Base-by-base conservation (phyloP, 768 basidiomycete species). In the Hortiboletus flavorubellus region DNA sequence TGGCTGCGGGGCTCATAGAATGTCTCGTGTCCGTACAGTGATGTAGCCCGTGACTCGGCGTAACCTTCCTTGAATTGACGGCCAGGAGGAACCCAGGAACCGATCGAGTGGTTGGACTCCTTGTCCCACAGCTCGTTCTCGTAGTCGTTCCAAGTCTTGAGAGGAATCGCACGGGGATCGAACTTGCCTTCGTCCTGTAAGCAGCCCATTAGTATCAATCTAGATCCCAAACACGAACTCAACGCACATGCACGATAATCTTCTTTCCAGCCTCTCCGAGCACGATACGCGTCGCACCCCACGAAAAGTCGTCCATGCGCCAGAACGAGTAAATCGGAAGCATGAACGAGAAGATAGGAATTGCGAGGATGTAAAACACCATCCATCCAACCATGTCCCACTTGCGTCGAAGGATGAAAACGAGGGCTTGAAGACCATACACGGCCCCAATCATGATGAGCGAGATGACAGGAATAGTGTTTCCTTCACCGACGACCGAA, bases 361-460 rank as follows among this genome's bases (percentile, higher is more conserved):
- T 91, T 53, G 96, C 94, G 37, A 94, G 70, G 67, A 98, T 93
- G 73, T 98, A 99, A 75, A 99, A 91, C 31, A 92, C 64, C 89
- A 93, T 92, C 93, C 94, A 96, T 5, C 93, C 93, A 63, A 98
- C 85, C 93, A 98, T 97, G 71, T 98, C 95, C 91, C 95, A 98
- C 70, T 97, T 93, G 59, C 93, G 85, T 46, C 94, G 83, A 68
- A 98, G 76, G 56, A 98, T 75, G 73, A 97, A 98, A 51, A 97
- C 91, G 44, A 94, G 71, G 1, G 91, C 92, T 73, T 96, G 95
- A 10, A 98, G 73, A 76, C 94, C 96, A 68, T 99, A 99, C 46
- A 98, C 87, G 1, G 91, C 93, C 9, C 82, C 91, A 59, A 99
- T 87, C 87, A 99, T 88, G 72, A 98, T 78, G 53, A 98, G 80